These are phyloP conservation scores for Polytrichum commune DNA, from an alignment of 225 moss, liverwort and hornwort species.

Conservation along the genomic window DNA sequence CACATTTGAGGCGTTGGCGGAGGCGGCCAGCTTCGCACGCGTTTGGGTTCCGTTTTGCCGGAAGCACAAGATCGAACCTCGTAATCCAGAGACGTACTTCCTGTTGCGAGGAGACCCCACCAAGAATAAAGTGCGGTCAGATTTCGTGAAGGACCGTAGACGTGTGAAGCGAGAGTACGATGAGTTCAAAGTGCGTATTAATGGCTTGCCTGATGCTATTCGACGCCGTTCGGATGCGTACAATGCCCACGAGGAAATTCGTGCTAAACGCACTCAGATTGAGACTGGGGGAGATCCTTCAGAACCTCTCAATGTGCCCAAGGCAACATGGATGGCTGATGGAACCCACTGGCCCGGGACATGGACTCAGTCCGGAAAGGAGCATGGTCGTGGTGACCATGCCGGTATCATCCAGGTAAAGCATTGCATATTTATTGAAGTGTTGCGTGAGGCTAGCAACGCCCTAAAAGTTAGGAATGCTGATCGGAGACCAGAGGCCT, in stretches of 20 bases:
- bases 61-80: constrained; percentile 73
- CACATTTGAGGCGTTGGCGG: constrained; percentile 65
- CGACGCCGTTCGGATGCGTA: constrained; percentile 73
- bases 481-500: neutral
- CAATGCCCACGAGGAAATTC: constrained; percentile 71
- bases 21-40: constrained; percentile 74
- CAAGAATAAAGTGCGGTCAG: constrained; percentile 56
- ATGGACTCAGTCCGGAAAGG: constrained; percentile 64
- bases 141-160: constrained; percentile 75
- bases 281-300: constrained; percentile 57
- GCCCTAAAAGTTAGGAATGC: neutral
- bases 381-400: constrained; percentile 73
- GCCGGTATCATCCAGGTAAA: constrained; percentile 74
- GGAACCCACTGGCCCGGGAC: constrained; percentile 86
- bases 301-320: constrained; percentile 57
- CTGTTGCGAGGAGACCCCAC: constrained; percentile 64
- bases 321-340: constrained; percentile 85
- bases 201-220: constrained; percentile 68
- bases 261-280: constrained; percentile 62
- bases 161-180: constrained; percentile 76
- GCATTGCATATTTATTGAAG: neutral
- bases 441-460: neutral
- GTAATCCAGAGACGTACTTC: constrained; percentile 76
- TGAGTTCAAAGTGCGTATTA: constrained; percentile 72
- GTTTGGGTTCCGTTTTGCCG: constrained; percentile 74